Evolutionary conservation across 768 basidiomycete species (phyloP), one percentile per base, ranked within the genome.

Genomic region (Pisolithus microcarpus): DNA sequence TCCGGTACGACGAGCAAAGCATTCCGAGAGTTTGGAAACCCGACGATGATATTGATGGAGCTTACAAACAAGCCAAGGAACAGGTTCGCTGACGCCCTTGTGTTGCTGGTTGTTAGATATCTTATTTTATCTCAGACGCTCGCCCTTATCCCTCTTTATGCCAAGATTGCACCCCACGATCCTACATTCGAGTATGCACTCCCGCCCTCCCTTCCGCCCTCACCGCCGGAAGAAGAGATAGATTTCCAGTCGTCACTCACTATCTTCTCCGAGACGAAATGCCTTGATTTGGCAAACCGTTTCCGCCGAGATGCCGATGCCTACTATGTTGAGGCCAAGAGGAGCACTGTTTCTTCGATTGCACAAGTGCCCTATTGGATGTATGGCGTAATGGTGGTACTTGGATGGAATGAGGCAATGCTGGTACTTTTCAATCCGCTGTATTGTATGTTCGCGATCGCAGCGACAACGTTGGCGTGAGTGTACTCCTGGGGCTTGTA

Each of bases 331-430:
- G 96, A 99, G 70, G 95, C 96, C 18, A 98, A 99, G 70, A 79
- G 96, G 39, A 95, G 91, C 62, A 94, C 90, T 9, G 96, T 98
- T 1, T 82, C 87, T 10, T 88, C 87, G 60, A 82, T 96, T 36
- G 90, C 93, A 2, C 92, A 95, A 68, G 87, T 99, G 48, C 96
- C 96, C 0, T 78, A 81, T 47, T 99, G 96, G 96, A 91, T 98
- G 74, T 99, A 97, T 58, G 90, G 86, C 5, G 76, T 91, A 16
- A 76, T 99, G 54, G 83, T 90, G 11, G 77, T 98, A 5, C 77
- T 99, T 2, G 96, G 96, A 10, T 96, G 92, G 92, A 99, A 99
- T 70, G 96, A 99, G 69, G 91, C 93, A n/a, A 92, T 97, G 90
- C 73, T 84, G 46, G 85, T 99, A 48, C 64, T 99, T 50, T 92